Base-by-base conservation (phyloP, 2,329 filamentous ascomycete genomes). In the Talaromyces piceae region DNA sequence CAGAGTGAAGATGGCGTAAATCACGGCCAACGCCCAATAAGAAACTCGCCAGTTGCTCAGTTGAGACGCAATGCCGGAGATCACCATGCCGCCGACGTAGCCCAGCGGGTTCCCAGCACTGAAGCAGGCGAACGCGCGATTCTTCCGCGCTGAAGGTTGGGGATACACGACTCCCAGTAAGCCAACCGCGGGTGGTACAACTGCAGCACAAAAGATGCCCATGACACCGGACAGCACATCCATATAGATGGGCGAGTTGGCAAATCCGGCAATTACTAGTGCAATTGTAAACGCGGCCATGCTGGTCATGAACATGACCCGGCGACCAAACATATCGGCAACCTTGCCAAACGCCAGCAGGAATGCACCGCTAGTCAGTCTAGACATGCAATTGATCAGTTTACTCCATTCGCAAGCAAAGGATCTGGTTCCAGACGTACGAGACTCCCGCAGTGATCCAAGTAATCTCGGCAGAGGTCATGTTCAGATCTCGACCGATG, bases 401-500 rank as follows among this genome's bases (percentile, higher is more conserved):
- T 8, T 45, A 11, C 16, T 30, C n/a, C 7, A 7, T 37, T n/a
- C n/a, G n/a, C n/a, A n/a, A 1, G 12, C 16, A 11, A 39, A 16
- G 7, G 13, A 3, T 3, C 30, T 28, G 31, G 39, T 11, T 33
- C 13, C 8, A 28, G 28, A 67, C 73, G 44, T 67, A 78, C 69
- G 79, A 78, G 33, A 78, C 74, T n/a, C 82, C 76, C 6, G 82
- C 82, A 44, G 74, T 76, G 54, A 86, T 81, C 83, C 83, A 87
- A 0, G 82, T 83, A 22, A 87, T 78, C 59, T 87, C 75, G 1
- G 81, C 79, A 44, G 78, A 80, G 2, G 76, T 79, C 82, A 87
- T 86, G 43, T 72, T 61, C 50, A 86, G 64, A 54, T 84, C 79
- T 12, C 66, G 61, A 2, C 77, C 81, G 45, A 85, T 82, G 47